These are phyloP conservation scores for Mimosa pudica DNA, from an alignment of 306 rosid species.

Conservation along the genomic window DNA sequence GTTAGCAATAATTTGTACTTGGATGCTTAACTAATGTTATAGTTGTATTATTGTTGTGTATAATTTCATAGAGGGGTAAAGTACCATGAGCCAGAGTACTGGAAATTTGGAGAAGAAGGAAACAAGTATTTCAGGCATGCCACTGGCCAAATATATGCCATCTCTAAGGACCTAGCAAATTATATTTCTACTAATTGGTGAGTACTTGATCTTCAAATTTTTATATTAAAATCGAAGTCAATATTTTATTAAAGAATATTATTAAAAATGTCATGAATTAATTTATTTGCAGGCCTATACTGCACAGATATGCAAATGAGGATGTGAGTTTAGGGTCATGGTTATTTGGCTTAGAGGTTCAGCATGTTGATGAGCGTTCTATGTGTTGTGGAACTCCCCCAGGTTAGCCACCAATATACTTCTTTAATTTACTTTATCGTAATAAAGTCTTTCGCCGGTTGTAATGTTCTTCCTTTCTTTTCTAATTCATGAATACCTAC, in stretches of 20 bases:
- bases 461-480: too few species aligned
- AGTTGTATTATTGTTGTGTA: background rate
- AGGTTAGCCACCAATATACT: constrained; percentile 40
- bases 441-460: too few species aligned
- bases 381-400: constrained; percentile 91
- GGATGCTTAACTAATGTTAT: background rate
- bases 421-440: background rate
- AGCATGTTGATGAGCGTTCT: constrained; percentile 76
- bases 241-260: background rate
- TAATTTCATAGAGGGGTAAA: constrained; percentile 58
- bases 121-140: constrained; percentile 94
- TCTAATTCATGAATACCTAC: too few species aligned
- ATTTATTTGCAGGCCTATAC: constrained; percentile 58
- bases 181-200: constrained; percentile 75
- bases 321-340: constrained; percentile 90
- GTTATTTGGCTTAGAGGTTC: constrained; percentile 83
- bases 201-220: background rate
- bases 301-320: constrained; percentile 91
- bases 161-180: constrained; percentile 84
- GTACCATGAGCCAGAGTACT: constrained; percentile 86
- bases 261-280: background rate
- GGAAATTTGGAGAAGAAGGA: constrained; percentile 97
- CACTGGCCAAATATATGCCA: constrained; percentile 92
- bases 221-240: background rate
- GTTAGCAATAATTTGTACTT: background rate